A percentile compares a stretch with the other conserved stretches of the same genome.
phyloP scores from a whole-genome alignment of 2,329 filamentous ascomycete species.

The Monilinia fructicola region DNA sequence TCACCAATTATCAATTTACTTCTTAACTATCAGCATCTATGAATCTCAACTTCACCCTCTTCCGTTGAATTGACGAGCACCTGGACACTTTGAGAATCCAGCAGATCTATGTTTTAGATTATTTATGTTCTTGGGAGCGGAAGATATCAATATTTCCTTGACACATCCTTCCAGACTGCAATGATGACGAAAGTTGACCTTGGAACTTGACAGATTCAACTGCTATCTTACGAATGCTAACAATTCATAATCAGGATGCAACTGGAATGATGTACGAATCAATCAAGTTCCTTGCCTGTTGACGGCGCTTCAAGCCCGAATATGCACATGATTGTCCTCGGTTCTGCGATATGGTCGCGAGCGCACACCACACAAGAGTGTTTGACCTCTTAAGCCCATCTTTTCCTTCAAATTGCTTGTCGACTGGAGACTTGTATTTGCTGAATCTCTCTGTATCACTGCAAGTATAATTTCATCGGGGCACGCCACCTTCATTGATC shows the following conservation, averaged over 20 bases:
- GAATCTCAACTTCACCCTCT: too few relatives aligned
- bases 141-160: neutral
- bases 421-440: neutral
- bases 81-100: too few relatives aligned
- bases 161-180: too few relatives aligned
- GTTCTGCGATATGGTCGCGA: neutral
- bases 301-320: neutral
- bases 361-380: neutral
- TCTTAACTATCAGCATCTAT: too few relatives aligned
- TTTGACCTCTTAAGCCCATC: neutral
- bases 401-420: neutral
- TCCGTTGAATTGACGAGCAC: too few relatives aligned
- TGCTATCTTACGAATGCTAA: neutral
- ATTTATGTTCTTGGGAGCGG: too few relatives aligned
- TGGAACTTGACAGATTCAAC: neutral
- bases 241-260: neutral
- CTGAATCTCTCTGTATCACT: neutral
- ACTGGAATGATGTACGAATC: neutral
- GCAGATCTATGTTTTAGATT: too few relatives aligned
- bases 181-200: neutral
- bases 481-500: neutral
- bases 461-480: neutral
- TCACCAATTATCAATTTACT: too few relatives aligned
- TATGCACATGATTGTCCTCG: neutral
- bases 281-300: neutral